phyloP scores from a whole-genome alignment of 257 asterid genomes.

The Ballota nigra region DNA sequence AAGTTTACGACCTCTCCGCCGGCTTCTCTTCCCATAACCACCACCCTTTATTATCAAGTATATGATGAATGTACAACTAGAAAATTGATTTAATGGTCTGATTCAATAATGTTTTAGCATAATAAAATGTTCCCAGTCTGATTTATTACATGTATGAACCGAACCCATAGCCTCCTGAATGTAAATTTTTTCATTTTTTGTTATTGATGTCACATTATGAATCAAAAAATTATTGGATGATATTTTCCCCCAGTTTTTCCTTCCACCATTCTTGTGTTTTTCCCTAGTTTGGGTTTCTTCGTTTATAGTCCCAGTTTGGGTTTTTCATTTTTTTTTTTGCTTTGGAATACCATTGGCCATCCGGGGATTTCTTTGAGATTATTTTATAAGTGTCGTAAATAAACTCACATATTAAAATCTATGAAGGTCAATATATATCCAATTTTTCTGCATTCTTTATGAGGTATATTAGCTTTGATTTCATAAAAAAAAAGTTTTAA shows the following conservation, averaged over 20 bases:
- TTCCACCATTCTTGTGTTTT: too few species aligned
- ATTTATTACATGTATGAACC: constrained; percentile 15
- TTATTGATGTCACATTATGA: constrained; percentile 2
- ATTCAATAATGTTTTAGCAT: constrained; percentile 17
- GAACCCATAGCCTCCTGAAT: constrained; percentile 22
- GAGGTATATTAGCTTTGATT: too few species aligned
- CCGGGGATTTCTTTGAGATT: too few species aligned
- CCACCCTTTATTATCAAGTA: constrained; percentile 9
- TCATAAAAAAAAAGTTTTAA: too few species aligned
- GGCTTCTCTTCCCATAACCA: neutral
- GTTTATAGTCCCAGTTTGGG: too few species aligned
- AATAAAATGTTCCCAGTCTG: neutral
- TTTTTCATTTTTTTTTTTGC: too few species aligned
- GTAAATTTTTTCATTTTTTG: constrained; percentile 10
- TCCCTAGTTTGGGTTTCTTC: too few species aligned
- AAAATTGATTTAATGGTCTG: constrained; percentile 8
- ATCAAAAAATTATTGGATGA: neutral
- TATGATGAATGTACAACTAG: constrained; percentile 20
- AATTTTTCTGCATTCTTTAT: too few species aligned
- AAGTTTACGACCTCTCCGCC: neutral
- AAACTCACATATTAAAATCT: too few species aligned
- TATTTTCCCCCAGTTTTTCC: neutral
- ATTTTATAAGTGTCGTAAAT: too few species aligned
- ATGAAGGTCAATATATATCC: too few species aligned
- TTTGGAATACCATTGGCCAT: too few species aligned